Base-by-base conservation (phyloP, 176 grass and related monocot species). In the Thinopyrum elongatum region DNA sequence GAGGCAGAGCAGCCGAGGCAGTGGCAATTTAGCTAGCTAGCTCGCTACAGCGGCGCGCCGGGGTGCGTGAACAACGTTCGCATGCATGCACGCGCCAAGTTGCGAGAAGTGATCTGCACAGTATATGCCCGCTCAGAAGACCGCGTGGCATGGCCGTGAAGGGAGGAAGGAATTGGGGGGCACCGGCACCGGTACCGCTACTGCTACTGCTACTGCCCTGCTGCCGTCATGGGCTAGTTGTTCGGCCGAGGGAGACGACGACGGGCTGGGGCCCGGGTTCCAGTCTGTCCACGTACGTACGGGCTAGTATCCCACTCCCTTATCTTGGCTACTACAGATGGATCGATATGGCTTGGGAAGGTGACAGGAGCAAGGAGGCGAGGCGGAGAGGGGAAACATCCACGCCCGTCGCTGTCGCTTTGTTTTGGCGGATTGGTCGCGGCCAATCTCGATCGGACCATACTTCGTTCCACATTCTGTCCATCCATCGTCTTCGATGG, bases 171-270 rank as follows among this genome's bases (percentile, higher is more conserved):
- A 76, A 75, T 75, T 75, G 25, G 72, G 70, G 70, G n/a, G 68
- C 63, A 27, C 63, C 14, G 63, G 23, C 30, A 53, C 16, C 16
- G 49, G 5, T 19, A 34, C 17, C 42, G 25, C 42, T 74, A 47
- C 71, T 73, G 70, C 70, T 74, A 25, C 71, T 46, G 39, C 39
- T 74, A 16, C 73, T 76, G 44, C 44, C 8, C 4, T 30, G 73
- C 73, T 76, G 73, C 73, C 73, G 49, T 76, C 27, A 76, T 76
- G 73, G 73, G 73, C 73, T 53, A 31, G 73, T 55, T 76, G 73
- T 55, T 76, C 44, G 6, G 8, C 44, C 15, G 29, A 14, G 23
- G 22, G 36, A 75, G 72, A 76, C 44, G 73, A 55, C 27, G 73
- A 76, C 70, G 70, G 69, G 27, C 6, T 17, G 70, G 72, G 72